phyloP scores from a whole-genome alignment of 225 moss, liverwort and hornwort species.

The Lunularia cruciata region DNA sequence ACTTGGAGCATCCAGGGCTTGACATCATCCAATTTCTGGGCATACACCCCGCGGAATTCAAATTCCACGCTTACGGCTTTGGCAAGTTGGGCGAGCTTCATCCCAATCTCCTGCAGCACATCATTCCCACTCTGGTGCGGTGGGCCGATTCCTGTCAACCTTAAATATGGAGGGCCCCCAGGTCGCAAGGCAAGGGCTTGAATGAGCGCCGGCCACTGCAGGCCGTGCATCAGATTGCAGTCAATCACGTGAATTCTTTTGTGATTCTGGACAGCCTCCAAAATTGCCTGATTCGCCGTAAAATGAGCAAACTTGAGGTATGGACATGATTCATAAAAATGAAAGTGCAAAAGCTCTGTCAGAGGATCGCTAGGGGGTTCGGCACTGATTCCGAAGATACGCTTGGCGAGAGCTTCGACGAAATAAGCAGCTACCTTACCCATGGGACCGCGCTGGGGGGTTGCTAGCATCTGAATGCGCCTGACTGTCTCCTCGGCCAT shows the following conservation, averaged over 20 bases:
- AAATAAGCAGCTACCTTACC: constrained; percentile 74
- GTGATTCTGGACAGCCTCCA: constrained; percentile 65
- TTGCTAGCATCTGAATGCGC: constrained; percentile 59
- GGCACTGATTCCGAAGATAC: constrained; percentile 48
- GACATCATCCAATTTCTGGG: constrained; percentile 62
- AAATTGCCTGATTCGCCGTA: constrained; percentile 74
- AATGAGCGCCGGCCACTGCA: constrained; percentile 82
- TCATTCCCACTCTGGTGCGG: constrained; percentile 56
- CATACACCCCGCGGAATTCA: constrained; percentile 66
- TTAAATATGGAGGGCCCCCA: constrained; percentile 63
- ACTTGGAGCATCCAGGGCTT: constrained; percentile 74
- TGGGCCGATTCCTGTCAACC: constrained; percentile 73
- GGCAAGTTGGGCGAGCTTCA: constrained; percentile 61
- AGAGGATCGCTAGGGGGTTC: constrained; percentile 43
- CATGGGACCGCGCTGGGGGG: constrained; percentile 62
- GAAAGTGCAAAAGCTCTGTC: constrained; percentile 60
- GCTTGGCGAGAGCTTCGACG: constrained; percentile 60
- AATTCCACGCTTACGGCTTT: constrained; percentile 60
- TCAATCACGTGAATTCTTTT: constrained; percentile 67
- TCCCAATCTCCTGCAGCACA: constrained; percentile 68
- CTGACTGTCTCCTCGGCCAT: constrained; percentile 61
- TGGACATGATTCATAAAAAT: constrained; percentile 70
- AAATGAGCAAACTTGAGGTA: constrained; percentile 81
- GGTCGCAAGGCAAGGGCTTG: constrained; percentile 69
- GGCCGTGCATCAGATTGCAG: constrained; percentile 67